Percentiles rank a stretch among this genome's conserved stretches.
Evolutionary conservation across 208 protist genomes (phyloP).

Genomic region (Wallacemonas rigidus): DNA sequence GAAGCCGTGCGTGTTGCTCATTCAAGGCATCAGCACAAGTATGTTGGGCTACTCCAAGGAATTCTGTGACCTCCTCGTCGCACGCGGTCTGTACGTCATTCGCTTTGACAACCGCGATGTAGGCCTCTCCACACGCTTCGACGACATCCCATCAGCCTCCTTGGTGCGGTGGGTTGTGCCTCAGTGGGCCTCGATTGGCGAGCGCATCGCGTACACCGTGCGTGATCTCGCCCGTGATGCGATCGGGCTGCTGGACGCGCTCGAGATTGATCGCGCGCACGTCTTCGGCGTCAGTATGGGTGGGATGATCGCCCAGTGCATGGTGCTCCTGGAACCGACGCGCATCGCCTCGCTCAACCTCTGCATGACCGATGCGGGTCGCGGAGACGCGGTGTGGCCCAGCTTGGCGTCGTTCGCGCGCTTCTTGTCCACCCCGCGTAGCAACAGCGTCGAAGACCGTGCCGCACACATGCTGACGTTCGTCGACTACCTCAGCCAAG

Average conservation of each 20-base stretch:
- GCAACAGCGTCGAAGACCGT: constrained; percentile 42
- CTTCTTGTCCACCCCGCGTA: constrained; percentile 47
- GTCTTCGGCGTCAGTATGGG: constrained; percentile 79
- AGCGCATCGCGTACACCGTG: constrained; percentile 55
- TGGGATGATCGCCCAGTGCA: constrained; percentile 80
- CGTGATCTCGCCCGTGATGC: constrained; percentile 75
- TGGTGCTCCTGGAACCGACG: constrained; percentile 57
- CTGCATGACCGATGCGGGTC: constrained; percentile 57
- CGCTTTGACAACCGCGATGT: constrained; percentile 83
- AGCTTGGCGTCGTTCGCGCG: constrained; percentile 35
- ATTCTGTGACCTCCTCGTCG: constrained; percentile 48
- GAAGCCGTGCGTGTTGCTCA: constrained; percentile 67
- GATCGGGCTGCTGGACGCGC: constrained; percentile 50
- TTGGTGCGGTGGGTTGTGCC: constrained; percentile 53
- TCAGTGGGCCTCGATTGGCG: constrained; percentile 44
- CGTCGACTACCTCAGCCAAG: constrained; percentile 41
- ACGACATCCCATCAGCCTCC: constrained; percentile 33
- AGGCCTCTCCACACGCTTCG: constrained; percentile 61
- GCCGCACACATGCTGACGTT: constrained; percentile 46
- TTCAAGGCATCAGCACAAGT: constrained; percentile 54
- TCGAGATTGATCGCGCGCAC: constrained; percentile 62
- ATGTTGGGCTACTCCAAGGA: constrained; percentile 28
- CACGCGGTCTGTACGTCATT: constrained; percentile 66
- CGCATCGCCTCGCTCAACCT: constrained; percentile 63
- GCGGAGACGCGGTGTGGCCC: constrained; percentile 36